These are phyloP conservation scores for Curvularia lunata DNA, from an alignment of 2,329 filamentous ascomycete genomes.

Conservation along the genomic window DNA sequence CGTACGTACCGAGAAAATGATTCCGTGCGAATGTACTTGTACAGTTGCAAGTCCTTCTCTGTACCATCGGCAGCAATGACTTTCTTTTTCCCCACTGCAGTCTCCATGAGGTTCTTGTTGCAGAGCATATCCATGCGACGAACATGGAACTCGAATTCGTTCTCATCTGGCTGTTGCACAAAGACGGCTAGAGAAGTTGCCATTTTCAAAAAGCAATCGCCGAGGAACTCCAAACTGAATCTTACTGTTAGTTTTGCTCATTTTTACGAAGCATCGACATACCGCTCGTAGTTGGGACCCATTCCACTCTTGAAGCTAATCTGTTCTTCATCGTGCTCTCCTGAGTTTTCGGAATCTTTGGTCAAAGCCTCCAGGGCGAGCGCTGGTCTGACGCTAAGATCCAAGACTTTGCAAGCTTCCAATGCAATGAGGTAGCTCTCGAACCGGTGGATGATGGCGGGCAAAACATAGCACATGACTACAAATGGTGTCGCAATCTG, in stretches of 20 bases:
- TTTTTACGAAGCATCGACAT: not conserved
- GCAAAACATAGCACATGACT: slow-evolving; percentile 75
- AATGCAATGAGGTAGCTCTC: slow-evolving; percentile 81
- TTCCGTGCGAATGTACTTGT: slow-evolving; percentile 82
- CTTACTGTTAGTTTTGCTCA: not conserved
- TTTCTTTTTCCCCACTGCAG: slow-evolving; percentile 60
- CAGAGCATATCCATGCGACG: slow-evolving; percentile 89
- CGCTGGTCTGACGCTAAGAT: slow-evolving; percentile 67
- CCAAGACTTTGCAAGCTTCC: slow-evolving; percentile 73
- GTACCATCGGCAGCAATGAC: slow-evolving; percentile 46
- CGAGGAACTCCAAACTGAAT: slow-evolving; percentile 78
- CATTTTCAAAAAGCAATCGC: slow-evolving; percentile 95
- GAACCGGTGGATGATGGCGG: slow-evolving; percentile 82
- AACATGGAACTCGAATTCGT: slow-evolving; percentile 88
- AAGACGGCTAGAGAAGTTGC: slow-evolving; percentile 89
- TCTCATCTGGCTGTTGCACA: slow-evolving; percentile 73
- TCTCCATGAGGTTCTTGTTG: slow-evolving; percentile 86
- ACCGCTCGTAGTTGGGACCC: slow-evolving; percentile 91
- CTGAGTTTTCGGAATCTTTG: slow-evolving; percentile 86
- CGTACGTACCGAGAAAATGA: slow-evolving; percentile 71
- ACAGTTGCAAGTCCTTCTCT: slow-evolving; percentile 58
- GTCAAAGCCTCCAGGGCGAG: slow-evolving; percentile 89
- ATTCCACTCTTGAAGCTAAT: slow-evolving; percentile 82
- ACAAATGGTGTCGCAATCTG: slow-evolving; percentile 74
- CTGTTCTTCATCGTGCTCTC: slow-evolving; percentile 71